Evolutionary conservation across 129 eudicot species (phyloP), one percentile per base, ranked within the genome.

Genomic region (Logfia minima): DNA sequence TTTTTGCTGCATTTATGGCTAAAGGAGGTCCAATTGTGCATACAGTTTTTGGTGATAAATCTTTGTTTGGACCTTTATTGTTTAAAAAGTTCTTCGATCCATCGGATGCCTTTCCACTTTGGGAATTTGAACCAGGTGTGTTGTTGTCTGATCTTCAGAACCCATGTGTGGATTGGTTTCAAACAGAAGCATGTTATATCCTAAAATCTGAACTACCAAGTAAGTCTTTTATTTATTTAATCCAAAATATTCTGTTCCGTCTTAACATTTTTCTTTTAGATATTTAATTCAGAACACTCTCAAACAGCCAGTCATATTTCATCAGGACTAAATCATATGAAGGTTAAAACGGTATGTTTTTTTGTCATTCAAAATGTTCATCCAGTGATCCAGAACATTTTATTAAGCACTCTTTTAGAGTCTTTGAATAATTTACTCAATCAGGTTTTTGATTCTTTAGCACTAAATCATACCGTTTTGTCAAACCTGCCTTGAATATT

Each of bases 61-160:
- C 97, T 1, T 41, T 92, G 71, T 92, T 92, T 81, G 91, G 96
- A 73, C 97, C 97, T 5, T 79, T 85, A 65, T 84, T 92, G 89
- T 89, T 89, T 81, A 90, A 84, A 6, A 92, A 92, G 82, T 92
- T 87, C 78, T 92, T 92, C 75, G 97, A 92, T 85, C 97, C 97
- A 28, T 92, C 97, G 4, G 97, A 92, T 72, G 97, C 97, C 0
- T 92, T 92, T 76, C 97, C 96, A 1, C 75, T 92, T 58, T 92
- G 97, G 97, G 97, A 92, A 62, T 92, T 92, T 72, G 96, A 92
- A 34, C 83, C 91, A 0, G 83, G 83, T 67, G 82, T 71, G n/a
- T 74, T 92, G 79, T 76, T 92, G 80, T 76, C 86, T 17, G 68
- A 79, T 71, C 75, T 71, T 26, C 74, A 67, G 6, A 72, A 65